A percentile compares a stretch with the other conserved stretches of the same genome.
Evolutionary conservation across 768 basidiomycete genomes (phyloP).

Genomic region (Auriscalpium vulgare): DNA sequence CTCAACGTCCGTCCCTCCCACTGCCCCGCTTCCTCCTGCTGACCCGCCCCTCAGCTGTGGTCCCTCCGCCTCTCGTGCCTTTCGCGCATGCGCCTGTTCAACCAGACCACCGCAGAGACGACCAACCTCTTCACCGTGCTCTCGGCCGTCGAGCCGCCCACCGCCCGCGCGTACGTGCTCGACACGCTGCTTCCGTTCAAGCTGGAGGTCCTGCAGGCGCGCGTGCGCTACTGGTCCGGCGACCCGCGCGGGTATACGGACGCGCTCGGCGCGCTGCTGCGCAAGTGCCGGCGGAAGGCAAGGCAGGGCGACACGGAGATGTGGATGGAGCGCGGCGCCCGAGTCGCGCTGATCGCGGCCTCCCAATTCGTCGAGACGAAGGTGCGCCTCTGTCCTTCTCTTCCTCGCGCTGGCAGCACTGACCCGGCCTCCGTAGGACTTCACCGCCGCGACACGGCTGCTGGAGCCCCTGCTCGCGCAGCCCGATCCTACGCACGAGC

Average conservation of each 20-base stretch:
- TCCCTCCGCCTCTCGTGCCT: constrained; percentile 74
- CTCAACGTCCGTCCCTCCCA: constrained; percentile 46
- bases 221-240: constrained; percentile 75
- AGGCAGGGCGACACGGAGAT: constrained; percentile 29
- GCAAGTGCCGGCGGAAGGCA: constrained; percentile 43
- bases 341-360: constrained; percentile 72
- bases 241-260: constrained; percentile 79
- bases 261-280: constrained; percentile 54
- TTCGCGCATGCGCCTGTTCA: constrained; percentile 75
- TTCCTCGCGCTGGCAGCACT: background rate
- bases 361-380: constrained; percentile 83
- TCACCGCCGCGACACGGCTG: constrained; percentile 54
- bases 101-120: constrained; percentile 81
- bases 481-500: constrained; percentile 36
- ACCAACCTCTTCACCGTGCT: constrained; percentile 72
- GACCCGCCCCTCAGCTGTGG: constrained; percentile 51
- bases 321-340: constrained; percentile 78
- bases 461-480: constrained; percentile 55
- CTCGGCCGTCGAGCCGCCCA: constrained; percentile 43
- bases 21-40: background rate
- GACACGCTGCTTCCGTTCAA: constrained; percentile 50
- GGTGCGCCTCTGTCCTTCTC: constrained; percentile 6
- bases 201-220: constrained; percentile 59
- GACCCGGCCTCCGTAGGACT: constrained; percentile 40
- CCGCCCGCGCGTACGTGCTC: constrained; percentile 52